Base-by-base conservation (phyloP, 176 grass and related monocot genomes). In the Bothriochloa decipiens region DNA sequence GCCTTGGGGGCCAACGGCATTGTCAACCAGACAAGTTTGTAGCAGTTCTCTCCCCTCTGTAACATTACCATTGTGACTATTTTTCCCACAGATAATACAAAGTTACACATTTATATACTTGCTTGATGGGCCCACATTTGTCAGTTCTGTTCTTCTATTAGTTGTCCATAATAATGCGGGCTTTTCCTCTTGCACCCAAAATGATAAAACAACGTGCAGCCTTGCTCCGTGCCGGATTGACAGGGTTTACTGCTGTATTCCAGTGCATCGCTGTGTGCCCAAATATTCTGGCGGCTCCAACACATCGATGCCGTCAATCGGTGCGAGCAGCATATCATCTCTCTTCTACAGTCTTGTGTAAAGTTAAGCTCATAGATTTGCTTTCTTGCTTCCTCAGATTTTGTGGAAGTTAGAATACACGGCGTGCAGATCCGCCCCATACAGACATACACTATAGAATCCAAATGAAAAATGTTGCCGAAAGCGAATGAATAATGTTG, bases 21-120 rank as follows among this genome's bases (percentile, higher is more conserved):
- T 62, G 60, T 84, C 42, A 88, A 78, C 55, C 67, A 79, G 76
- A 86, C 84, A 86, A 90, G 76, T 90, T 86, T 91, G 57, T 77
- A 88, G 82, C 84, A 81, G 26, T 55, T 33, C 72, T 15, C 12
- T 35, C 74, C 32, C 46, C 78, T 82, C 20, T 79, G 84, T 93
- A 91, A 82, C 57, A 79, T 70, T 75, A 88, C 26, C 73, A 76
- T 46, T 77, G 46, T n/a, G 70, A 74, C 82, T 79, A 60, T 82
- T 92, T 87, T 42, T 40, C 32, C 20, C 49, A 75, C 23, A 80
- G 52, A 83, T 43, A 75, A 76, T 83, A 18, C 79, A 68, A 90
- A 90, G 27, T 62, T 78, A 83, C 22, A 39, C 61, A 61, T 64
- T 28, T 83, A 78, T 46, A 57, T 82, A 67, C 78, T 27, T 71